Evolutionary conservation across 1,284 basidiomycete genomes (phyloP), one percentile per base, ranked within the genome.

Genomic region (Tetrapyrgos nigripes): DNA sequence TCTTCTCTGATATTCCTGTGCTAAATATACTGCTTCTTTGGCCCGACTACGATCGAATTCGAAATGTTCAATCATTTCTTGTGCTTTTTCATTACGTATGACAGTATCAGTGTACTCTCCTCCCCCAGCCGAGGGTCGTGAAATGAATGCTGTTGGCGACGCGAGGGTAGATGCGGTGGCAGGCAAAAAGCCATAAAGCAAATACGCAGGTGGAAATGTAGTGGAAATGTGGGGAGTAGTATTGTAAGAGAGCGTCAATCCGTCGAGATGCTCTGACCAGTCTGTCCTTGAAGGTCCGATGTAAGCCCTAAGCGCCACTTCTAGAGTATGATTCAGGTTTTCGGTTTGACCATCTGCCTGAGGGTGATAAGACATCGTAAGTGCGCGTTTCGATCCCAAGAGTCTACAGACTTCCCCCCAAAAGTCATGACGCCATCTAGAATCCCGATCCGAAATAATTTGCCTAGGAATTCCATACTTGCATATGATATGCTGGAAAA

Each of bases 261-360:
- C 6, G 71, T 62, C 52, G 19, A 63, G 44, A 23, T 54, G 40
- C 3, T 6, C 1, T 9, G 52, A 56, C 67, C 67, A 69, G 28
- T 69, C 63, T 23, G 55, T 24, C 5, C 59, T 51, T 27, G 54
- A 47, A 14, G 62, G 58, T 4, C 60, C 64, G 21, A 67, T 54
- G 50, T 66, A 70, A 10, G 65, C 59, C 21, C 66, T 48, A 0
- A 77, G 58, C 24, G 70, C 68, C 3, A 58, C 66, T 65, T 76
- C 67, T 3, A 76, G 60, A 58, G 66, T 64, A 57, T 75, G 70
- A 57, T 76, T 75, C 17, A 68, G 57, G 13, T 65, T 60, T 60
- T 77, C 71, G 0, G 73, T 73, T 48, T 72, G 65, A 50, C 74
- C 70, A 54, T 76, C 70, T 0, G 68, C 66, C 56, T 76, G 73